A percentile compares a stretch with the other conserved stretches of the same genome.
Conservation (phyloP, 208 protist genomes). For the Acanthamoeba divionensis region DNA sequence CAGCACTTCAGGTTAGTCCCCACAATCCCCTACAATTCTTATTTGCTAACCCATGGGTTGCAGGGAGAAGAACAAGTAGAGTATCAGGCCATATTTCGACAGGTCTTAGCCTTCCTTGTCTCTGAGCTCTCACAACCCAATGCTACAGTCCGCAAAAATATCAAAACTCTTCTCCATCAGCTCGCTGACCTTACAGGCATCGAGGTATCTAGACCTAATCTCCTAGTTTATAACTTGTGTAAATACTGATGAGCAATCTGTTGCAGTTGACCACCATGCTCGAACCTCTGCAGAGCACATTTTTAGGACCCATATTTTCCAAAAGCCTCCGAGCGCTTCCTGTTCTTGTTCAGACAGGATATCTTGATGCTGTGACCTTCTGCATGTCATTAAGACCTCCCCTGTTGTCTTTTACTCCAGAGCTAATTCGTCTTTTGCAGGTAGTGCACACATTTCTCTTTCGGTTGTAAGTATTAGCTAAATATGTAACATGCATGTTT, state of each 20-base stretch:
- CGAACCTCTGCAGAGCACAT: not conserved
- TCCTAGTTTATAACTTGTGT: not conserved
- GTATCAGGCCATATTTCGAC: not conserved
- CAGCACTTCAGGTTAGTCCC: not conserved
- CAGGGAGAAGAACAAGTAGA: not conserved
- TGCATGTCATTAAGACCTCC: constrained; percentile 37
- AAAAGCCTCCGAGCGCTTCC: not conserved
- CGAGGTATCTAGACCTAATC: not conserved
- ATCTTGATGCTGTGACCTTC: constrained; percentile 58
- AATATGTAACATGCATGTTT: too few relatives aligned
- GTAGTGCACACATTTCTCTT: not conserved
- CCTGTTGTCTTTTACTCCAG: constrained; percentile 38
- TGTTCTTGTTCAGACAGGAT: constrained; percentile 55
- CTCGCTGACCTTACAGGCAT: not conserved
- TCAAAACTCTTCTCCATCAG: not conserved
- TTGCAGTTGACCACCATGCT: not conserved
- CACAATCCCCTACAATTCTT: not conserved
- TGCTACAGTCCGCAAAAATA: constrained; percentile 14
- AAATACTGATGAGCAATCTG: too few relatives aligned
- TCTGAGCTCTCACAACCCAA: not conserved
- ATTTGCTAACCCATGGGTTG: not conserved
- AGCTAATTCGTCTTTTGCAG: not conserved
- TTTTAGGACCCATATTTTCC: not conserved
- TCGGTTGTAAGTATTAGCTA: not conserved
- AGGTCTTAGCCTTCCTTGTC: not conserved